phyloP scores from a whole-genome alignment of 139 green algal genomes.

The Prasinococcaceae sp. region DNA sequence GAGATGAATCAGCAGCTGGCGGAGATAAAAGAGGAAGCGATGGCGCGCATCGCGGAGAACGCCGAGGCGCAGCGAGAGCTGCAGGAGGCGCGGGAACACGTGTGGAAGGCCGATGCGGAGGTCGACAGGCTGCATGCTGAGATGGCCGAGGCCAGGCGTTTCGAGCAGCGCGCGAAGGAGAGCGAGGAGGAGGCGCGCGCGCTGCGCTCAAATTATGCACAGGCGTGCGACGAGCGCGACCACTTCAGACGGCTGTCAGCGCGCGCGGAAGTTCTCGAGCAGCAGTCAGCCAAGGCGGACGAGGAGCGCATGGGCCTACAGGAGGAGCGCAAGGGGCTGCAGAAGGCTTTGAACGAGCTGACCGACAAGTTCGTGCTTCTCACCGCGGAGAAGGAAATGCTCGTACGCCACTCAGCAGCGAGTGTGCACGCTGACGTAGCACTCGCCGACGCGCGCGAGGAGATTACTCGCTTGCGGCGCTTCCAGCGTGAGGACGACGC shows the following conservation, averaged over 20 bases:
- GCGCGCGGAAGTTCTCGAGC: not conserved
- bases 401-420: constrained; percentile 1
- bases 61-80: not conserved
- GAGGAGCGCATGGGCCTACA: not conserved
- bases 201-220: not conserved
- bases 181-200: not conserved
- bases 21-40: constrained; percentile 7
- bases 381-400: constrained; percentile 10
- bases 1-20: constrained; percentile 6
- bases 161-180: not conserved
- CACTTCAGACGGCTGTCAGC: not conserved
- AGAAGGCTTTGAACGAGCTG: constrained; percentile 4
- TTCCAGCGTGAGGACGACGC: no score
- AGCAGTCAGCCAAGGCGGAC: not conserved
- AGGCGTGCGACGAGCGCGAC: not conserved
- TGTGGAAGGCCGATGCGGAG: not conserved
- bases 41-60: constrained; percentile 2
- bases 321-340: not conserved
- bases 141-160: not conserved
- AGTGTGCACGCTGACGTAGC: constrained; percentile 4
- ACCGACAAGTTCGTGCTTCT: not conserved
- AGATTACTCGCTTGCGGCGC: not conserved
- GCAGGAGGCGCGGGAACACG: not conserved
- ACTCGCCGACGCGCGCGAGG: constrained; percentile 1
- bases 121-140: not conserved